phyloP scores from a whole-genome alignment of 176 grass and related monocot species.

The Canna indica region DNA sequence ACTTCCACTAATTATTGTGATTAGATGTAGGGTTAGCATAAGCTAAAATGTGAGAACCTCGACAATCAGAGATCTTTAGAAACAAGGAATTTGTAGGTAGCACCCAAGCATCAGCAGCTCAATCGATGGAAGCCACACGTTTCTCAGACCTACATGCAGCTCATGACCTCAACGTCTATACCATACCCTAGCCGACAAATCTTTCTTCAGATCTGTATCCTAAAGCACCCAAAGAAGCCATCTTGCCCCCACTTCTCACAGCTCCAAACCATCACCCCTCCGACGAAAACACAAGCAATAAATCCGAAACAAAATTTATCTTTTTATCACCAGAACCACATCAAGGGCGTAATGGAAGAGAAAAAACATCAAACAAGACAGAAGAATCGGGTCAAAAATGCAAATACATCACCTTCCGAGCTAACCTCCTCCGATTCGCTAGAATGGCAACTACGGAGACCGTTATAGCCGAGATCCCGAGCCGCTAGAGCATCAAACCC shows the following conservation, averaged over 20 bases:
- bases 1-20: not conserved
- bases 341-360: not conserved
- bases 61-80: not conserved
- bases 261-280: not conserved
- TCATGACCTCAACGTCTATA: not conserved
- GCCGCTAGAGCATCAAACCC: not conserved
- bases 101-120: not conserved
- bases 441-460: not conserved
- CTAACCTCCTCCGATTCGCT: not conserved
- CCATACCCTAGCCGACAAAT: not conserved
- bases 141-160: not conserved
- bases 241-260: not conserved
- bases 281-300: not conserved
- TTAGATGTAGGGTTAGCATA: not conserved
- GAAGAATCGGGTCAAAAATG: not conserved
- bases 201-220: not conserved
- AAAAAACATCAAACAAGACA: not conserved
- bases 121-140: not conserved
- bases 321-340: not conserved
- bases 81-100: not conserved
- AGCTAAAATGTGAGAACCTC: not conserved
- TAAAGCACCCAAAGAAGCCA: not conserved
- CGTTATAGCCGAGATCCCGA: not conserved
- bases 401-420: conserved; percentile 5
- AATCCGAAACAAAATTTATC: not conserved